A percentile compares a stretch with the other conserved stretches of the same genome.
phyloP scores from a whole-genome alignment of 1,139 yeast species.

The Kazachstania sp. region DNA sequence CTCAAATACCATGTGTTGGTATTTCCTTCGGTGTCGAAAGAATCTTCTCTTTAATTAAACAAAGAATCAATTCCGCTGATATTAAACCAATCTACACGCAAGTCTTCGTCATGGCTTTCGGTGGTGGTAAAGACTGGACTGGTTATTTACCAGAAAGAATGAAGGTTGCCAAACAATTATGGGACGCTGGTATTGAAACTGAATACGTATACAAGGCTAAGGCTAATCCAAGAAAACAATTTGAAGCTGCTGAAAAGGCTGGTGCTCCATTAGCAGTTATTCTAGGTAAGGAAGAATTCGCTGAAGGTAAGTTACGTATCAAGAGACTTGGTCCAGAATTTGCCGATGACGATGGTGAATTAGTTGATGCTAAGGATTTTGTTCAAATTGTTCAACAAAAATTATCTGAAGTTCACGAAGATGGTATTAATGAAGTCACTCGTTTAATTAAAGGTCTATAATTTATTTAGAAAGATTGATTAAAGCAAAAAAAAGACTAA shows the following conservation, averaged over 20 bases:
- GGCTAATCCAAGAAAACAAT: slow-evolving; percentile 91
- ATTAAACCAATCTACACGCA: slow-evolving; percentile 82
- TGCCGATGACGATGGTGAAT: slow-evolving; percentile 80
- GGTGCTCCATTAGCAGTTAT: slow-evolving; percentile 90
- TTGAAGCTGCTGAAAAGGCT: slow-evolving; percentile 91
- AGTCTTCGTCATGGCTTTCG: slow-evolving; percentile 94
- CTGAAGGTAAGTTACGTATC: slow-evolving; percentile 69
- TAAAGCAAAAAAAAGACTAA: background rate
- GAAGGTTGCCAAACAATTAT: slow-evolving; percentile 68
- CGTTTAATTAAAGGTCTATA: slow-evolving; percentile 50
- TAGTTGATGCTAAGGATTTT: slow-evolving; percentile 53
- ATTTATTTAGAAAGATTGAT: background rate
- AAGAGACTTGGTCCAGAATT: slow-evolving; percentile 85
- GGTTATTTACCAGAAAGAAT: slow-evolving; percentile 90
- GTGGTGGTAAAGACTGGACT: slow-evolving; percentile 94
- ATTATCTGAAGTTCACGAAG: slow-evolving; percentile 35
- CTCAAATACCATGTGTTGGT: slow-evolving; percentile 93
- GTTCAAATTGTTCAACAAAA: slow-evolving; percentile 48
- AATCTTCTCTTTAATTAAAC: slow-evolving; percentile 78
- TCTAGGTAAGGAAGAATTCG: slow-evolving; percentile 85
- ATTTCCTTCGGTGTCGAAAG: slow-evolving; percentile 95
- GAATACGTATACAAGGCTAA: slow-evolving; percentile 88
- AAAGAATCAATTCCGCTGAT: slow-evolving; percentile 52
- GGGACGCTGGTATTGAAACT: slow-evolving; percentile 83
- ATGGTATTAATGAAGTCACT: slow-evolving; percentile 47